A percentile compares a stretch with the other conserved stretches of the same genome.
Evolutionary conservation across 2,329 filamentous ascomycete genomes (phyloP).

Genomic region (Blumeria graminis): DNA sequence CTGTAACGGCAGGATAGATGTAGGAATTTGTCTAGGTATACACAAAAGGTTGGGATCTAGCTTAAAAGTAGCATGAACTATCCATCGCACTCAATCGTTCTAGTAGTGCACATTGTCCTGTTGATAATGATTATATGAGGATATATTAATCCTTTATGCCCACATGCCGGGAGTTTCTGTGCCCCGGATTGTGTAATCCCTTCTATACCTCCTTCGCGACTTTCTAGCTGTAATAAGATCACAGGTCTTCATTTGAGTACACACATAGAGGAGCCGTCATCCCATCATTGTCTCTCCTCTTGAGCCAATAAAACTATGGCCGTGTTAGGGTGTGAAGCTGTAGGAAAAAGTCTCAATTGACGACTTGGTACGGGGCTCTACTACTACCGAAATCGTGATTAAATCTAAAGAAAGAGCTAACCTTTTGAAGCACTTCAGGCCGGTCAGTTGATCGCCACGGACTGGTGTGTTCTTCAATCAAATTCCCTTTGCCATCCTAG

Average conservation of each 20-base stretch:
- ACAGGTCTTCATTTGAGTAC: not conserved
- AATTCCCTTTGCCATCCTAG: not conserved
- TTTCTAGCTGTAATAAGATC: not conserved
- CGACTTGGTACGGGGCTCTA: not conserved
- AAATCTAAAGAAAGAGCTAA: not conserved
- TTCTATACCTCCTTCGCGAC: not conserved
- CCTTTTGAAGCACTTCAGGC: not conserved
- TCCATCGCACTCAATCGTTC: not conserved
- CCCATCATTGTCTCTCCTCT: not conserved
- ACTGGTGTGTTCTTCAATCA: not conserved
- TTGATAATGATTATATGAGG: not conserved
- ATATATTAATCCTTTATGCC: not conserved
- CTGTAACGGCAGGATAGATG: too few relatives aligned
- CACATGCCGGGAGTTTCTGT: not conserved
- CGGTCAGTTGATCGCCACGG: not conserved
- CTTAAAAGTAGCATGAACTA: not conserved
- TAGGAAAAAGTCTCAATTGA: not conserved
- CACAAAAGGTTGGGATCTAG: not conserved
- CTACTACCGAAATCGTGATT: not conserved
- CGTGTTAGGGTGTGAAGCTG: not conserved
- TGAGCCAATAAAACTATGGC: not conserved
- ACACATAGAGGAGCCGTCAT: not conserved
- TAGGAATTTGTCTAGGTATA: not conserved
- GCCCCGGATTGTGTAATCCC: not conserved
- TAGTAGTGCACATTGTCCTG: not conserved